phyloP scores from a whole-genome alignment of 169 alveolate species.

The Plasmodium knowlesi region DNA sequence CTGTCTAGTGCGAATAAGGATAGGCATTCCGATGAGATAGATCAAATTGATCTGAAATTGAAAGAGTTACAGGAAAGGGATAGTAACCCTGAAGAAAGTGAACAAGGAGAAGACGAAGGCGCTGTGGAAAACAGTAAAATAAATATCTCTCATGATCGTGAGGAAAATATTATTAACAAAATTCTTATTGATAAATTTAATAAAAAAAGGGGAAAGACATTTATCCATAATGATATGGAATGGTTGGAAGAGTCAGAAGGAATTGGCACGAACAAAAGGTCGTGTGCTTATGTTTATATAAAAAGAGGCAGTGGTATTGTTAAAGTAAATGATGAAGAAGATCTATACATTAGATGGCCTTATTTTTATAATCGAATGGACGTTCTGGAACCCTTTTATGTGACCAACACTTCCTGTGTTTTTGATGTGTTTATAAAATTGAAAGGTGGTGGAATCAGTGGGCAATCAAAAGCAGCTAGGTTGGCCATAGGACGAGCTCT shows the following conservation, averaged over 20 bases:
- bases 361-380: constrained; percentile 88
- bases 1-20: constrained; percentile 66
- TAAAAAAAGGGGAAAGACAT: constrained; percentile 76
- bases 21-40: constrained; percentile 53
- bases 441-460: constrained; percentile 89
- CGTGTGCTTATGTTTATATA: constrained; percentile 85
- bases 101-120: neutral
- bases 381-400: constrained; percentile 86
- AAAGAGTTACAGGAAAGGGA: constrained; percentile 4
- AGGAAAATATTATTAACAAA: constrained; percentile 12
- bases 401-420: constrained; percentile 85
- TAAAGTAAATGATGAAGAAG: constrained; percentile 85
- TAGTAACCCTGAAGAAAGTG: neutral
- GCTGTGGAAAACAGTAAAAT: neutral
- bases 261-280: constrained; percentile 86
- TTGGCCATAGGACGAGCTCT: constrained; percentile 89
- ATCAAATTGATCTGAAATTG: constrained; percentile 30
- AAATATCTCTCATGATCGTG: neutral
- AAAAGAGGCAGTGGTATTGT: constrained; percentile 87
- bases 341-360: constrained; percentile 88
- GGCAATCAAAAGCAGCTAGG: constrained; percentile 88
- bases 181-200: constrained; percentile 38
- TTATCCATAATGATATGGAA: constrained; percentile 80
- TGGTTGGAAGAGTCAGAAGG: constrained; percentile 88
- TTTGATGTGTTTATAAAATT: constrained; percentile 85